These are phyloP conservation scores for Apium graveolens DNA, from an alignment of 129 eudicot genomes.

Conservation along the genomic window DNA sequence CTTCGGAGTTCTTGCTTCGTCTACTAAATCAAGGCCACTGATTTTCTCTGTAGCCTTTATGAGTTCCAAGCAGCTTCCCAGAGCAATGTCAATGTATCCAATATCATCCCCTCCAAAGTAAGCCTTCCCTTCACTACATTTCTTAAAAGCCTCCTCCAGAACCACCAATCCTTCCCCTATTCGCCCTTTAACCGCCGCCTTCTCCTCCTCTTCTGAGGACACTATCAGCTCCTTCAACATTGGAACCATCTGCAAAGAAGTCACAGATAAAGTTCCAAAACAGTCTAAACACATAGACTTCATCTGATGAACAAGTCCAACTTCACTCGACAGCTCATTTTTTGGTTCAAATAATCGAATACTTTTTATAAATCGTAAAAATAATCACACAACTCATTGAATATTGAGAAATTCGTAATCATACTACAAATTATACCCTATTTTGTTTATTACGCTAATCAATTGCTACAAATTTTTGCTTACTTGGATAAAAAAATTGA, in stretches of 20 bases:
- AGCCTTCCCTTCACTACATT: constrained; percentile 23
- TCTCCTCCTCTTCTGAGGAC: constrained; percentile 19
- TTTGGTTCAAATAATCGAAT: too few species aligned
- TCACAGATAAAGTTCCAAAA: not conserved
- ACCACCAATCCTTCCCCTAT: constrained; percentile 17
- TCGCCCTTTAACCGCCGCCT: constrained; percentile 2
- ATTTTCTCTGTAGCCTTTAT: constrained; percentile 11
- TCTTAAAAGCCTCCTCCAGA: constrained; percentile 30
- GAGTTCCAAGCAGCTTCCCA: constrained; percentile 27
- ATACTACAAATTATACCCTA: too few species aligned
- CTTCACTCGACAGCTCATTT: too few species aligned
- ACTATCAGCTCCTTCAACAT: not conserved
- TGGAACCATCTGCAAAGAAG: constrained; percentile 21
- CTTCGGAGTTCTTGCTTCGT: constrained; percentile 22
- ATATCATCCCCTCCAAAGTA: constrained; percentile 29
- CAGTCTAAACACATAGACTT: not conserved
- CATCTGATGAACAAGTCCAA: not conserved
- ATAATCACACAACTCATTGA: too few species aligned
- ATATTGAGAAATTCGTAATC: too few species aligned
- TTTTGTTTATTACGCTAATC: too few species aligned
- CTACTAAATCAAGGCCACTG: constrained; percentile 15
- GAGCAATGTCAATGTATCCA: constrained; percentile 31
- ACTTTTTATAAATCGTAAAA: too few species aligned
- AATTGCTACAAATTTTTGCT: too few species aligned
- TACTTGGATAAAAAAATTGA: too few species aligned